phyloP scores from a whole-genome alignment of 805 yeast species.

The Peterozyma xylosa region DNA sequence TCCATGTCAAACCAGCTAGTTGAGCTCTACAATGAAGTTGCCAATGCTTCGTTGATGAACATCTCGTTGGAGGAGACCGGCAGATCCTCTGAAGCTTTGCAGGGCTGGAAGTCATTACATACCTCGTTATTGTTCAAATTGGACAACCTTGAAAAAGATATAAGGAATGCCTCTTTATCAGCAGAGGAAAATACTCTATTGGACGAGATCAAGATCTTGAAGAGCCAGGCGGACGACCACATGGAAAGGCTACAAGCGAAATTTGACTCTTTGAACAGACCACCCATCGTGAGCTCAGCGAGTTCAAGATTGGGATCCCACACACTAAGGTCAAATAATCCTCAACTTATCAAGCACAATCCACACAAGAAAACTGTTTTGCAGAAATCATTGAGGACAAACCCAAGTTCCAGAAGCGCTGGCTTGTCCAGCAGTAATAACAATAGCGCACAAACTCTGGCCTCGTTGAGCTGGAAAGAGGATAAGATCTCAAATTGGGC shows the following conservation, averaged over 20 bases:
- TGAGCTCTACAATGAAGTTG: conserved; percentile 54
- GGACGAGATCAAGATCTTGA: conserved; percentile 28
- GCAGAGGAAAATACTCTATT: conserved; percentile 38
- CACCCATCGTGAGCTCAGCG: conserved; percentile 6
- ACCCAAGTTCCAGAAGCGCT: conserved; percentile 2
- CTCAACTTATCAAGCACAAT: conserved; percentile 16
- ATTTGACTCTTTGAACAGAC: conserved; percentile 6
- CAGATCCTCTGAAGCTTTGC: conserved; percentile 46
- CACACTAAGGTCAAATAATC: conserved; percentile 20
- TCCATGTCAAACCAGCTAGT: conserved; percentile 53
- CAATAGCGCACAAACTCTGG: conserved; percentile 24
- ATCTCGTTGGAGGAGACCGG: conserved; percentile 50
- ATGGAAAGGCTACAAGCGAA: conserved; percentile 25
- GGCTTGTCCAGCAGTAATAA: conserved; percentile 2
- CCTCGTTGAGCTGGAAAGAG: conserved; percentile 17
- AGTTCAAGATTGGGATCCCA: conserved; percentile 16
- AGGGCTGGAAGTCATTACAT: conserved; percentile 71
- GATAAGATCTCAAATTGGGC: conserved; percentile 22
- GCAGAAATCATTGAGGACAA: conserved; percentile 1
- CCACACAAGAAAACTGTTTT: conserved; percentile 12
- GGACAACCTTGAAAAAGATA: conserved; percentile 40
- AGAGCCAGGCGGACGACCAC: conserved; percentile 28
- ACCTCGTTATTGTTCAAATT: conserved; percentile 50
- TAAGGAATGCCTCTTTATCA: conserved; percentile 23
- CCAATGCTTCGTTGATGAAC: conserved; percentile 50